A percentile compares a stretch with the other conserved stretches of the same genome.
Evolutionary conservation across 352 stramenopile species (phyloP).

Genomic region (Globisporangium apiculatum): DNA sequence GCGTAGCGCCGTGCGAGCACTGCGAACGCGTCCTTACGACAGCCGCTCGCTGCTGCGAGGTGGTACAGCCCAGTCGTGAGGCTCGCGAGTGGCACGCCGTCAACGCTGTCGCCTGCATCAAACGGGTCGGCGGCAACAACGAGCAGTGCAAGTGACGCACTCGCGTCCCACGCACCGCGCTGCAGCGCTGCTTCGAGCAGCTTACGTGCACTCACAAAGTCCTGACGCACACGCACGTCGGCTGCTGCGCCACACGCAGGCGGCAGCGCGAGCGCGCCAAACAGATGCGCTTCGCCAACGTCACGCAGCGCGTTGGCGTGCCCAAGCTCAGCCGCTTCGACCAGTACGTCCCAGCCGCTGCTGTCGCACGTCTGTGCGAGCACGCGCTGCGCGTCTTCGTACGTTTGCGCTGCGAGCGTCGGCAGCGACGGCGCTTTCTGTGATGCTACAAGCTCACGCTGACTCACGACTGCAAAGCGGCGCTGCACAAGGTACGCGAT

Average conservation of each 20-base stretch:
- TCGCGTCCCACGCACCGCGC: constrained; percentile 13
- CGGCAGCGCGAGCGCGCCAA: constrained; percentile 17
- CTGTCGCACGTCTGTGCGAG: constrained; percentile 15
- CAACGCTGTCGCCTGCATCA: background rate
- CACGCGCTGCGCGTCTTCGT: constrained; percentile 7
- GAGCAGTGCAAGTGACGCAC: constrained; percentile 23
- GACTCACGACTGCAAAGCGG: no score
- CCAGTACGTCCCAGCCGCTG: constrained; percentile 20
- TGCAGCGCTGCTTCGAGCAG: constrained; percentile 18
- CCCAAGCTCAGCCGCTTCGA: constrained; percentile 29
- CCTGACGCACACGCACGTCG: constrained; percentile 9
- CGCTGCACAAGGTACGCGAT: constrained; percentile 39
- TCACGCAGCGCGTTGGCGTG: constrained; percentile 19
- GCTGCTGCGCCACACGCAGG: constrained; percentile 10
- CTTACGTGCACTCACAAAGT: constrained; percentile 15
- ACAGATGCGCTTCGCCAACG: constrained; percentile 30
- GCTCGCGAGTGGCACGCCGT: background rate
- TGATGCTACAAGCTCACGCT: background rate
- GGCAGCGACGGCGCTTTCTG: background rate
- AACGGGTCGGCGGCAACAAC: background rate
- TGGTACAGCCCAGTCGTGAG: constrained; percentile 41
- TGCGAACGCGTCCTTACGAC: constrained; percentile 38
- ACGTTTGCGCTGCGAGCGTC: constrained; percentile 10
- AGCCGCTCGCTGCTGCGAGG: constrained; percentile 27
- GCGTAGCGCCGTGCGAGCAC: constrained; percentile 48